Base-by-base conservation (phyloP, 805 yeast genomes). In the Ogataea paradorogensis region DNA sequence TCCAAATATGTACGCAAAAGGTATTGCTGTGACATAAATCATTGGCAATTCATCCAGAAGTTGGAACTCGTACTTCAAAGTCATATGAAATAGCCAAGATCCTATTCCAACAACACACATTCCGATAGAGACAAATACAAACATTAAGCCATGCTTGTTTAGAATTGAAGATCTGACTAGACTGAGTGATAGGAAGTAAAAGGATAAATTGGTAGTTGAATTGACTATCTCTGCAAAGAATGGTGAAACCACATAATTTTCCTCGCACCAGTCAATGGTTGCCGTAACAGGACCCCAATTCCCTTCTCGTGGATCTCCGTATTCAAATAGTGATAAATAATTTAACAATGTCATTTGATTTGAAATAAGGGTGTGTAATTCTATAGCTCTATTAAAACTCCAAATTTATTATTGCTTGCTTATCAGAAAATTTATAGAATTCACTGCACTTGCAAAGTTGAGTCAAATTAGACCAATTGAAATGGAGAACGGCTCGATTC, bases 221-320 rank as follows among this genome's bases (percentile, higher is more conserved):
- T 90, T 90, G 46, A 90, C 71, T 39, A 88, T 85, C 61, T 90
- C 98, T 2, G 96, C 96, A 42, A 91, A 73, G 55, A 82, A 90
- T 7, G 72, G 71, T 5, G 90, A 76, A 1, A 89, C 85, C n/a
- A 88, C 95, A 60, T 89, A 89, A 67, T 89, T 89, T 63, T 89
- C 96, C 56, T 89, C 97, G 62, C 97, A 89, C 96, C 96, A 89
- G 57, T 89, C 97, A 28, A 90, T 90, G n/a, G 96, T 88, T 16
- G 95, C 73, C 0, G 96, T 89, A 4, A 82, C 81, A 7, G 67
- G 62, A 2, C 91, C 90, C 95, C 95, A 85, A 56, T 62, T 80
- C 1, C 89, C 90, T 27, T 48, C 55, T 15, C 32, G 23, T 3
- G 56, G 56, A n/a, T 50, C 51, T 15, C 40, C 42, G 35, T 55